Evolutionary conservation across 768 basidiomycete genomes (phyloP), one percentile per base, ranked within the genome.

Genomic region (Agrocybe praecox): DNA sequence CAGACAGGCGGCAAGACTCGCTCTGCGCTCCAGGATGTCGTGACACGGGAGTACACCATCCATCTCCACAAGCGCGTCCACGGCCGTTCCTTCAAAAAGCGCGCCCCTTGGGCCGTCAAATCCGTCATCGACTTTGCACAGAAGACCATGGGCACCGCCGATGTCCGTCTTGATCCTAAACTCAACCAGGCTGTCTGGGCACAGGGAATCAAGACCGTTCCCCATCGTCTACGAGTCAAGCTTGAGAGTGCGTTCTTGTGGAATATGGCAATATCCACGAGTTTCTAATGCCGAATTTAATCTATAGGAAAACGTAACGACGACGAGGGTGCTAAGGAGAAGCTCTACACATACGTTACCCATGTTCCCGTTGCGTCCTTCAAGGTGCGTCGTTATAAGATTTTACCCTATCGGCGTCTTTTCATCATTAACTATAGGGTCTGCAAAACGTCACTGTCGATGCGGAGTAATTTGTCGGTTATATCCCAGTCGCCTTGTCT

Each of bases 31-130:
- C 86, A 92, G 77, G 96, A 98, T 75, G 96, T 98, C 78, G 96
- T 98, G 63, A 92, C 96, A 63, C 89, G 96, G 69, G 96, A 99
- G 75, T 97, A 98, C 89, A 98, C 96, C 69, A 90, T 98, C 82
- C 94, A 97, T 78, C 80, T 98, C 40, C 94, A 97, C 88, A 97
- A 96, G 77, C 88, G 78, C 64, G 93, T 95, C 43, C 92, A 94
- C 76, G 92, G 90, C 65, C 85, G 89, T 58, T 89, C 91, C 43
- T 98, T 97, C 85, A 98, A 98, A 81, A 96, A 96, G 85, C 90
- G 96, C 66, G 94, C 97, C 17, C 97, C 97, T 21, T 89, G 87
- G 80, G 97, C 95, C 65, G 85, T 98, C 77, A 98, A 98, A 81
- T 91, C 93, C 62, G 88, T 98, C 64, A 79, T 93, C 67, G 83